Evolutionary conservation across 73 alveolate species (phyloP), one percentile per base, ranked within the genome.

Genomic region (Stentor roeselii): DNA sequence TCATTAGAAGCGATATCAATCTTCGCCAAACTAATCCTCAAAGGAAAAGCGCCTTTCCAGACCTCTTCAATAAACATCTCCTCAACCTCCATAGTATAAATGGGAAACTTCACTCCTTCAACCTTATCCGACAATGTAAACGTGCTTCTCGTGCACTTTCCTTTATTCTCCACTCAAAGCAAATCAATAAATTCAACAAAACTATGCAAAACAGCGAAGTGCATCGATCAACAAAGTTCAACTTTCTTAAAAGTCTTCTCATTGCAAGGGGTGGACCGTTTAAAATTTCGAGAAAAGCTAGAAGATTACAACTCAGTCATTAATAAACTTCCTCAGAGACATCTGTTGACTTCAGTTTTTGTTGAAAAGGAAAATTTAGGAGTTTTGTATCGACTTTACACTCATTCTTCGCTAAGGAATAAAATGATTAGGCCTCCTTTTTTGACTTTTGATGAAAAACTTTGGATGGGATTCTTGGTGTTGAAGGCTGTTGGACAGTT

Each of bases 401-500:
- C 88, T 6, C 88, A 94, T 82, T 89, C 82, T 86, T 89, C 92
- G 82, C 88, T 95, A 82, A 82, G 88, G 59, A 96, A 95, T 42
- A 86, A 88, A 38, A 86, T 91, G 87, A 89, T 92, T 77, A 78
- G 91, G 50, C 80, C 91, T 83, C 92, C 94, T 34, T 86, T 88
- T 58, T 78, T 88, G 36, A 82, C 92, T 30, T 82, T 88, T 83
- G 87, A 89, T 40, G 96, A 95, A 84, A 95, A 95, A 78, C 86
- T 85, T 61, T 95, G 99, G 98, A 82, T 95, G 27, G 88, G 91
- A 38, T 90, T 95, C 74, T 94, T 91, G 87, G 85, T 95, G 38
- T 89, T 95, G 39, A 90, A 92, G 6, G 98, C 95, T 27, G 91
- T 95, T 78, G 36, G 85, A 36, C 94, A 95, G 87, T 82, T 94